Evolutionary conservation across 2,329 filamentous ascomycete species (phyloP), one percentile per base, ranked within the genome.

Genomic region (Calonectria ilicicola): DNA sequence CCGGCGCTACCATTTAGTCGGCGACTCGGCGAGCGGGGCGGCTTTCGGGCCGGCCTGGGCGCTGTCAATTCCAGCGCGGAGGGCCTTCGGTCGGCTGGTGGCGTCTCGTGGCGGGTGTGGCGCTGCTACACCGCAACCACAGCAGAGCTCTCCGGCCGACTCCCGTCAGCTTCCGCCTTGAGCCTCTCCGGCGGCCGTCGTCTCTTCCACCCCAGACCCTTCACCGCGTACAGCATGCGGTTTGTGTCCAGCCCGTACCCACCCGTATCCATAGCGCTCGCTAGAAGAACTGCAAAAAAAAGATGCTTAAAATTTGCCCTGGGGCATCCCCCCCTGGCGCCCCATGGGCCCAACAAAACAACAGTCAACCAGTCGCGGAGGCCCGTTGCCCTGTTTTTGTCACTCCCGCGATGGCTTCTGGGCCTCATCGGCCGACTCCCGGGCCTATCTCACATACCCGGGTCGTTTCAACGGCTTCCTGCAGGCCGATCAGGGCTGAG

Each of bases 1-100:
- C 53, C 42, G 42, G 67, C 67, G 69, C 62, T 53, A 73, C 56
- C 67, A 46, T n/a, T n/a, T 21, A 67, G 46, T 70, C 69, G 69
- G 53, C 56, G 69, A 67, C 58, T 60, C 69, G 66, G 63, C 26
- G 53, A 68, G 67, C 65, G 69, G 72, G 69, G 72, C 74, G 74
- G 69, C 74, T 75, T 77, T 76, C 75, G 75, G 75, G 53, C 70
- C 70, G 62, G 75, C 53, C 49, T 19, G 21, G 47, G 35, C 65
- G 69, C 69, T 58, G 56, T 42, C 51, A 63, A 67, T 46, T 71
- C 56, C 56, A 75, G 51, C 29, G 29, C 26, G 38, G 46, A 42
- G 70, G 69, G 51, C 60, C 42, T 47, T 68, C 65, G 63, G 58
- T 38, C 65, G 65, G 53, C 65, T 63, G 69, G 72, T 65, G 47